Conservation (phyloP, 2,329 filamentous ascomycete genomes). For the Talaromyces pinophilus region DNA sequence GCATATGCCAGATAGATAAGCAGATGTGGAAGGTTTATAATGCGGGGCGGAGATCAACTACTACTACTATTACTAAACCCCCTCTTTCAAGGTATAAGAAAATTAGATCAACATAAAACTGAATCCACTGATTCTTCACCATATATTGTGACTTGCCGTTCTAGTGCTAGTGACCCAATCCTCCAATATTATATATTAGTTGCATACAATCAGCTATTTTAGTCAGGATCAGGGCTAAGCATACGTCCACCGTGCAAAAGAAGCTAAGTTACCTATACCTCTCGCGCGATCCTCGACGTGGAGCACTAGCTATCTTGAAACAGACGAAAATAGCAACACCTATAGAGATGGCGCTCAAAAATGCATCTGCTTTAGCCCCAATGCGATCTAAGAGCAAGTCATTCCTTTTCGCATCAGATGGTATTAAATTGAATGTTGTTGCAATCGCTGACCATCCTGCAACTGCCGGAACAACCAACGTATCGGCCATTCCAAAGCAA, state of each 20-base stretch:
- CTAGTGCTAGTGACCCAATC: too few relatives aligned
- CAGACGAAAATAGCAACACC: not conserved
- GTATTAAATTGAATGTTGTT: not conserved
- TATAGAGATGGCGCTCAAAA: not conserved
- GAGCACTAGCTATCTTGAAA: not conserved
- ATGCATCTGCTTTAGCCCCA: not conserved
- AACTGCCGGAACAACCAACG: not conserved
- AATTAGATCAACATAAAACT: too few relatives aligned
- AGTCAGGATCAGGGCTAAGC: too few relatives aligned
- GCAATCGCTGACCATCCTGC: not conserved
- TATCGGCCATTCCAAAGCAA: not conserved
- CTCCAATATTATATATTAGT: too few relatives aligned
- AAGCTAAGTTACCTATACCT: not conserved
- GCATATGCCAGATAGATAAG: not conserved
- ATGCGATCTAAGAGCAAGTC: not conserved
- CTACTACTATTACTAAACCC: too few relatives aligned
- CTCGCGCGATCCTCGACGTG: not conserved
- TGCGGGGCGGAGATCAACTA: not conserved
- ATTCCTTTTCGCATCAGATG: not conserved
- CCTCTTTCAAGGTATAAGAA: too few relatives aligned
- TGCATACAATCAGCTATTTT: too few relatives aligned
- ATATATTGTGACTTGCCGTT: too few relatives aligned
- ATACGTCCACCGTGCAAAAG: not conserved
- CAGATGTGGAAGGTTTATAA: not conserved
- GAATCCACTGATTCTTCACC: too few relatives aligned